Evolutionary conservation across 1,139 yeast species (phyloP), one percentile per base, ranked within the genome.

Genomic region (Suhomyces bribrorum): DNA sequence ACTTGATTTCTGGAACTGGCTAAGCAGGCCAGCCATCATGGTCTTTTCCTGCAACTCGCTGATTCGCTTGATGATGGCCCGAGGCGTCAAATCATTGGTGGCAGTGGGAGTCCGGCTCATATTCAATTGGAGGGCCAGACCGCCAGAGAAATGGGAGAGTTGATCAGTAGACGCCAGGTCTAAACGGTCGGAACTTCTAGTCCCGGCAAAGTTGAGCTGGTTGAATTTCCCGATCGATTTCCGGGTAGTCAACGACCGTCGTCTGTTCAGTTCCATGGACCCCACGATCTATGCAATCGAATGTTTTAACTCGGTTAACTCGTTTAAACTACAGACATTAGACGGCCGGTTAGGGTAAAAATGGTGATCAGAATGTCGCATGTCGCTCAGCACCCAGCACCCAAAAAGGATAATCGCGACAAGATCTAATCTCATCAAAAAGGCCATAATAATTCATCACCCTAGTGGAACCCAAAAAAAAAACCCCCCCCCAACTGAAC

Each of bases 1-100:
- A 18, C 43, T 39, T 12, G 48, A 32, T 13, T 36, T 34, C 30
- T 48, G 52, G 42, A 41, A 41, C 31, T 40, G 49, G 32, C 45
- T 41, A 22, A 47, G 35, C 20, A 26, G 36, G 24, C 37, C 11
- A 3, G 40, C 15, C n/a, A n/a, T 20, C 26, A 27, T 33, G 14
- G 38, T 40, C 11, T 30, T 29, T 16, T 36, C 39, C 14, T 35
- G 40, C 7, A 38, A 18, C 9, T 38, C 41, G 20, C 26, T 32
- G 5, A 41, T 26, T 16, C 26, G 25, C 22, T 34, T 33, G 22
- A 29, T 27, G 4, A 40, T 24, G 12, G 9, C 20, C 6, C 38
- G 18, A 9, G 43, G 35, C 5, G 26, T 33, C 5, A 14, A 17
- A 7, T 36, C 43, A 9, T 34, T 38, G n/a, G 24, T 30, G 14